Conservation (phyloP, 805 yeast genomes). For the Suhomyces emberorum region DNA sequence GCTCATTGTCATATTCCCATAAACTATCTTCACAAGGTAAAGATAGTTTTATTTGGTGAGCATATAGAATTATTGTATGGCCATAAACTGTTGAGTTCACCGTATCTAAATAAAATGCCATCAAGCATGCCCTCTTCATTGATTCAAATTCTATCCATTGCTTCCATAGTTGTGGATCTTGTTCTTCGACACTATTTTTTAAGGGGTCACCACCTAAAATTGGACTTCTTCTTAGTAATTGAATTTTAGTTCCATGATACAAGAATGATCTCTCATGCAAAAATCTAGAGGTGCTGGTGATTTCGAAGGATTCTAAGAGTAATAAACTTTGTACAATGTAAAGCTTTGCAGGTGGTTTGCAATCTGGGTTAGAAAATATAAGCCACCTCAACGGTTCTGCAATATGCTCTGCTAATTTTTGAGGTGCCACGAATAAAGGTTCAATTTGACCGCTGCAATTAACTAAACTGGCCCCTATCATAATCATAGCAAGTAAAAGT, state of each 20-base stretch:
- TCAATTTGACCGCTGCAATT: slow-evolving; percentile 5
- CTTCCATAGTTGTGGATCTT: slow-evolving; percentile 16
- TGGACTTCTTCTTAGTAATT: slow-evolving; percentile 22
- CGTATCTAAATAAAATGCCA: slow-evolving; percentile 36
- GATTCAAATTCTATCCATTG: slow-evolving; percentile 39
- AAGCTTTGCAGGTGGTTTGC: slow-evolving; percentile 12
- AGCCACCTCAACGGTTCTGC: slow-evolving; percentile 14
- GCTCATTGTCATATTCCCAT: slow-evolving; percentile 25
- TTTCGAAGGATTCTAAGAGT: slow-evolving; percentile 11
- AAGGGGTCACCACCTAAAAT: slow-evolving; percentile 41
- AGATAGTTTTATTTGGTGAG: slow-evolving; percentile 26
- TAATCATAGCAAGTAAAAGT: slow-evolving; percentile 10
- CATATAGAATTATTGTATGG: slow-evolving; percentile 21
- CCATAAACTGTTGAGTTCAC: slow-evolving; percentile 36
- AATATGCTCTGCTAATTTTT: slow-evolving; percentile 8
- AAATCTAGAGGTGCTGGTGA: slow-evolving; percentile 6
- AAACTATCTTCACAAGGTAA: slow-evolving; percentile 27
- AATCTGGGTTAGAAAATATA: slow-evolving; percentile 9
- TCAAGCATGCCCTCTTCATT: slow-evolving; percentile 31
- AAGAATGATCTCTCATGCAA: slow-evolving; percentile 12
- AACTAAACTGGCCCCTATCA: slow-evolving; percentile 9
- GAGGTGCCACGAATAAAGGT: slow-evolving; percentile 5
- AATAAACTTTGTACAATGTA: slow-evolving; percentile 11
- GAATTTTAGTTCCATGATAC: slow-evolving; percentile 19
- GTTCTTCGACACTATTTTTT: slow-evolving; percentile 26